phyloP scores from a whole-genome alignment of 2,329 filamentous ascomycete species.

The Lomentospora prolificans region DNA sequence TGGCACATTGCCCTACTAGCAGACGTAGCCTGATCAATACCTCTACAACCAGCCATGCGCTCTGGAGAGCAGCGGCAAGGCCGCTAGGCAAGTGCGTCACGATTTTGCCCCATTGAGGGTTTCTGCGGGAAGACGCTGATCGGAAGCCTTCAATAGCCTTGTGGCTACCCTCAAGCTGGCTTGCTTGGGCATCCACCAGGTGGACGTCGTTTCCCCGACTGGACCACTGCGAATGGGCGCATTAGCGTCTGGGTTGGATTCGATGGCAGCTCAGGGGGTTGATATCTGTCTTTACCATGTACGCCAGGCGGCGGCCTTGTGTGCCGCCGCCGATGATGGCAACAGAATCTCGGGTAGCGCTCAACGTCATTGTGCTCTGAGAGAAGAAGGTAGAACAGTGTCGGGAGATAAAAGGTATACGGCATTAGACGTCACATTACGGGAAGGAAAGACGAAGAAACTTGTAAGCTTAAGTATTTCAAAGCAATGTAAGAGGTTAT shows the following conservation, averaged over 20 bases:
- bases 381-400: background rate
- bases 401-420: background rate
- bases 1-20: background rate
- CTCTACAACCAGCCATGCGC: slow-evolving; percentile 20
- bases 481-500: background rate
- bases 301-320: slow-evolving; percentile 21
- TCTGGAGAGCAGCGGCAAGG: slow-evolving; percentile 14
- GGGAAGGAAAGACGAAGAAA: background rate
- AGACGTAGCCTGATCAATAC: slow-evolving; percentile 10
- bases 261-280: too few relatives aligned
- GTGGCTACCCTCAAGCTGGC: slow-evolving; percentile 18
- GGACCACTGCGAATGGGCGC: slow-evolving; percentile 17
- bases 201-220: slow-evolving; percentile 20
- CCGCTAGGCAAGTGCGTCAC: slow-evolving; percentile 13
- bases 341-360: slow-evolving; percentile 13
- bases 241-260: background rate
- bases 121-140: background rate
- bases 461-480: background rate
- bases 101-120: slow-evolving; percentile 14
- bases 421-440: background rate
- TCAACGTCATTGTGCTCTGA: slow-evolving; percentile 11
- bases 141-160: slow-evolving; percentile 18
- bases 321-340: slow-evolving; percentile 20
- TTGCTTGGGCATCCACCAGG: slow-evolving; percentile 17
- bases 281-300: slow-evolving; percentile 17